Evolutionary conservation across 768 basidiomycete genomes (phyloP).

Genomic region (Boletus rufocinnamomeus): DNA sequence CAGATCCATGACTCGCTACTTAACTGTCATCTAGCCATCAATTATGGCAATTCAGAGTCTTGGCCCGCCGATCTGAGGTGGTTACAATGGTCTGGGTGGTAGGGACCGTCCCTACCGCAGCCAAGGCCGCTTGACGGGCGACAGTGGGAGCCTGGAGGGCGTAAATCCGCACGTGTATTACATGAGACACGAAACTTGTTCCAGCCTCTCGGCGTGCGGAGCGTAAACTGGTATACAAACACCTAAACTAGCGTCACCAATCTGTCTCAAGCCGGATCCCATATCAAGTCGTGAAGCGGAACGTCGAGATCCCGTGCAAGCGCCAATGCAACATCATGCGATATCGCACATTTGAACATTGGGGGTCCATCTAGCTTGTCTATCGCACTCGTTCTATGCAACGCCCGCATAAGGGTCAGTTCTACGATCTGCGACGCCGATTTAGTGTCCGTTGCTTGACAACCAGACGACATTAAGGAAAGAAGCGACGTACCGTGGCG

Average conservation of each 20-base stretch:
- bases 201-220: neutral
- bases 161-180: neutral
- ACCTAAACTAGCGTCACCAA: neutral
- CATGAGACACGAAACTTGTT: neutral
- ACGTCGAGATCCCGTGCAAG: slow-evolving; percentile 64
- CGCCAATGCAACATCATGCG: slow-evolving; percentile 52
- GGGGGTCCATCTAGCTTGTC: slow-evolving; percentile 72
- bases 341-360: slow-evolving; percentile 73
- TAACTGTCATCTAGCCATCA: too few relatives aligned
- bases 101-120: too few relatives aligned
- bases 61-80: too few relatives aligned
- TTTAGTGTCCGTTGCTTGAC: slow-evolving; percentile 1
- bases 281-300: slow-evolving; percentile 62
- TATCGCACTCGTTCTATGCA: slow-evolving; percentile 61
- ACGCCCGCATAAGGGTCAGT: slow-evolving; percentile 60
- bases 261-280: slow-evolving; percentile 48
- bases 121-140: neutral
- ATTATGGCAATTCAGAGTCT: too few relatives aligned
- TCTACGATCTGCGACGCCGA: slow-evolving; percentile 56
- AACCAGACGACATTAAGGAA: neutral
- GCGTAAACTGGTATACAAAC: neutral
- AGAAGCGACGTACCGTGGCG: slow-evolving; percentile 52
- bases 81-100: neutral
- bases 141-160: neutral
- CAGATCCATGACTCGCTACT: neutral